Evolutionary conservation across 148 eudicot genomes (phyloP), one percentile per base, ranked within the genome.

Genomic region (Rhododendron williamsianum): DNA sequence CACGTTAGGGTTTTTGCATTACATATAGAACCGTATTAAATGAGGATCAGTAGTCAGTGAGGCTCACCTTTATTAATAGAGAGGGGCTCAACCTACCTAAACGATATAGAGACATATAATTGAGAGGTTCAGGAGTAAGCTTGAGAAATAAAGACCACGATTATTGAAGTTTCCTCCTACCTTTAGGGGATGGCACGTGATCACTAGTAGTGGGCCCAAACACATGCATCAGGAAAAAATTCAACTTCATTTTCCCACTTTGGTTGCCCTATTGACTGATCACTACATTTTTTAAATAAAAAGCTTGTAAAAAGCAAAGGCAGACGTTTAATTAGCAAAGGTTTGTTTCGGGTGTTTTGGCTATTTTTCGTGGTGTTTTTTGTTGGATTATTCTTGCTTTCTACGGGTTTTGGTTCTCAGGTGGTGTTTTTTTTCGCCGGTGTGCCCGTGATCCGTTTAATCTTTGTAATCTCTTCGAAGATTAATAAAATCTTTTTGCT

Each of bases 121-220:
- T 38, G 48, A 18, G 78, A 76, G 79, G 46, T 36, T 76, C 25
- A 2, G 43, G 79, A 76, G 46, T 13, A 76, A 76, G 36, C 35
- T 33, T 1, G n/a, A 76, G 49, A 76, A 76, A 19, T 76, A 76
- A 76, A 76, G 25, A 36, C 79, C 9, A 38, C 2, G 79, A 41
- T 6, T 76, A 19, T 21, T 21, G 79, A 76, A 76, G 46, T 76
- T 76, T 76, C 79, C 79, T 76, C 41, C 15, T 2, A 9, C 12
- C 48, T n/a, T 38, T 76, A 35, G 43, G 36, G 7, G 82, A 48
- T 27, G 45, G 41, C 84, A 63, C 54, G 76, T 82, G 84, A 82
- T 13, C 74, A 11, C 71, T 15, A 63, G 30, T 11, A 41, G 43
- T 41, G 43, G 69, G 83, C 7, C 15, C 30, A 46, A 49, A 45